Evolutionary conservation across 352 stramenopile species (phyloP), one percentile per base, ranked within the genome.

Genomic region (Pythium monospermum): DNA sequence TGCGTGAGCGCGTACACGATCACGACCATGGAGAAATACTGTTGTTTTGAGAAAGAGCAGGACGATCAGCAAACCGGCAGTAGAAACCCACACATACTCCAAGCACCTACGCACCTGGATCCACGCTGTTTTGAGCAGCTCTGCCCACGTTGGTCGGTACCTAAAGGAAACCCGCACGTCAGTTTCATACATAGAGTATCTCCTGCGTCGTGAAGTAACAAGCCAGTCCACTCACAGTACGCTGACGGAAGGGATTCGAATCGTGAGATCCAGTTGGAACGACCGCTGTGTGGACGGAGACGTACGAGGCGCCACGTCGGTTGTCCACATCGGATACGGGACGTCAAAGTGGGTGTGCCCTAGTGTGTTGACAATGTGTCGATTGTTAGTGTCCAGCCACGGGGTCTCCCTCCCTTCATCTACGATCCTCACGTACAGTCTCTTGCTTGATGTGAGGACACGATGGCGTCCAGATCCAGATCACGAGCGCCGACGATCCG

Each of bases 71-170:
- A 27, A 44, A 52, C 13, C 44, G 15, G 13, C 16, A 15, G 21
- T 33, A 49, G 6, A 4, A 47, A 19, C 15, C 28, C 38, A 19
- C 6, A 18, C 23, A 19, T 13, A 19, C 22, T 26, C 45, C 6
- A 13, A 23, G 15, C 13, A 43, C 12, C 12, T 15, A 1, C 16
- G 16, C 6, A 87, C 76, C 66, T 88, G 76, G 31, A 85, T 83
- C 76, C 76, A 88, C 49, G 70, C 76, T 2, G 62, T 68, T 46
- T 88, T 88, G 15, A 82, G 40, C 1, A 85, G 64, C 32, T 88
- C 76, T 1, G 68, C 52, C 76, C 76, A 88, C 27, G 66, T 65
- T 7, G 74, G 66, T 18, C 61, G 62, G 47, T 88, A 88, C 13
- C 76, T 85, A 40, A 0, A 53, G 30, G 3, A 43, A 57, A n/a